Percentiles rank a stretch among this genome's conserved stretches.
phyloP scores from a whole-genome alignment of 371 early-diverging fungal genomes.

The Mortierella sp. region DNA sequence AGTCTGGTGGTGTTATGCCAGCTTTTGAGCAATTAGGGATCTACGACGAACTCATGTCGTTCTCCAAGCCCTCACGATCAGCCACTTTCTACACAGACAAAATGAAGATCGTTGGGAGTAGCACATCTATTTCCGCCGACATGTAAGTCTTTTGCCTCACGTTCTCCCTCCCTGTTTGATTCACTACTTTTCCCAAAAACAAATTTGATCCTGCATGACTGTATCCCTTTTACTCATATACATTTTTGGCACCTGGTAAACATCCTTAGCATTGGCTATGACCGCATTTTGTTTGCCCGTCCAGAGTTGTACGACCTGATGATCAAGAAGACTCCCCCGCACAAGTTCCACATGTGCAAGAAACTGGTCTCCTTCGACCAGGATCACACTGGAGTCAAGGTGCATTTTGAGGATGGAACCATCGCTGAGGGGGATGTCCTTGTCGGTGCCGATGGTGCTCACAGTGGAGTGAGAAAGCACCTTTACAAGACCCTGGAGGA shows the following conservation, averaged over 20 bases:
- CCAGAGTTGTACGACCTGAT: slow-evolving; percentile 4
- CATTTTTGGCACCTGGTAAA: neutral
- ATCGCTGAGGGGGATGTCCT: slow-evolving; percentile 2
- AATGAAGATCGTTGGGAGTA: neutral
- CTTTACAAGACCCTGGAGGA: neutral
- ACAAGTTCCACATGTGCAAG: slow-evolving; percentile 14
- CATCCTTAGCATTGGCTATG: slow-evolving; percentile 5
- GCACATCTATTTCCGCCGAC: too few relatives aligned
- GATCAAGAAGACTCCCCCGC: slow-evolving; percentile 3
- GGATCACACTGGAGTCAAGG: neutral
- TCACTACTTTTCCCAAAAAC: too few relatives aligned
- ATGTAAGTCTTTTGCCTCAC: too few relatives aligned
- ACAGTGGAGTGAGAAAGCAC: slow-evolving; percentile 5
- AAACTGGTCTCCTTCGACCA: neutral
- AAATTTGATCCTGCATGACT: too few relatives aligned
- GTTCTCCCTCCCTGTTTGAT: too few relatives aligned
- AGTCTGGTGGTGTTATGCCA: too few relatives aligned
- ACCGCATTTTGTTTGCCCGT: neutral
- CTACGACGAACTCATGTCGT: neutral
- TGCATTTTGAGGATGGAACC: neutral
- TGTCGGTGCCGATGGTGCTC: slow-evolving; percentile 15
- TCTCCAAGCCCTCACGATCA: neutral
- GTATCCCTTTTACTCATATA: neutral
- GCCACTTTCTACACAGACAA: neutral
- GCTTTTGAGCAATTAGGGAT: slow-evolving; percentile 9